Percentiles rank a stretch among this genome's conserved stretches.
Conservation (phyloP, 1,284 basidiomycete species). For the Calocybe gambosa region DNA sequence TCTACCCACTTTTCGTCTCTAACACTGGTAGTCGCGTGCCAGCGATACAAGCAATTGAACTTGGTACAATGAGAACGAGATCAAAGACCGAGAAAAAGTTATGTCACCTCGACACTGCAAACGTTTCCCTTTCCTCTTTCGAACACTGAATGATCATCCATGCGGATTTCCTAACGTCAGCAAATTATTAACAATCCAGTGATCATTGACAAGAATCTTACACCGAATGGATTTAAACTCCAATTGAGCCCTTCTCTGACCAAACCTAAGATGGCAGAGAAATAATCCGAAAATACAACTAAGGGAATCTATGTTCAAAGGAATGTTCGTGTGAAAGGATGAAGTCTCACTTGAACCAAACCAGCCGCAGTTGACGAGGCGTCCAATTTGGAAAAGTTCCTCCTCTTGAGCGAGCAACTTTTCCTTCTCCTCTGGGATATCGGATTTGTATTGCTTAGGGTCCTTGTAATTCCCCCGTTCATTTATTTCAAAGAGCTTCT, state of each 20-base stretch:
- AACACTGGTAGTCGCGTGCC: conserved; percentile 71
- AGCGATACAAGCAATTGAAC: conserved; percentile 82
- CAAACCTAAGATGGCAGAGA: conserved; percentile 68
- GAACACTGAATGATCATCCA: conserved; percentile 53
- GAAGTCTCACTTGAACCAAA: conserved; percentile 45
- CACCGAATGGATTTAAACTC: conserved; percentile 65
- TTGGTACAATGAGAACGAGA: conserved; percentile 21
- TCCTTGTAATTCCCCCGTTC: conserved; percentile 57
- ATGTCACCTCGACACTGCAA: conserved; percentile 71
- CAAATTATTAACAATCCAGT: not conserved
- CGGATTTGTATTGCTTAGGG: conserved; percentile 37
- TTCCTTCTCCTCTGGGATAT: conserved; percentile 24
- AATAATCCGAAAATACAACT: conserved; percentile 72
- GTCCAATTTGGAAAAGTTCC: conserved; percentile 75
- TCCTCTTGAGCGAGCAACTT: conserved; percentile 62
- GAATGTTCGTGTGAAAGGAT: not conserved
- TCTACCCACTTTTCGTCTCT: conserved; percentile 68
- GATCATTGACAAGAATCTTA: conserved; percentile 24
- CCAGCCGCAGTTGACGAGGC: conserved; percentile 74
- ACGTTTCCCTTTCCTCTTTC: conserved; percentile 73
- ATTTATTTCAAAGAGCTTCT: conserved; percentile 73
- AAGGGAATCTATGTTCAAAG: not conserved
- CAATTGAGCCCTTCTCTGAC: conserved; percentile 64
- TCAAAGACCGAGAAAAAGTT: conserved; percentile 14
- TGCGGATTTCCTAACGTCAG: conserved; percentile 52